Percentiles rank a stretch among this genome's conserved stretches.
Conservation (phyloP, 106 monocot species). For the Acorus gramineus region DNA sequence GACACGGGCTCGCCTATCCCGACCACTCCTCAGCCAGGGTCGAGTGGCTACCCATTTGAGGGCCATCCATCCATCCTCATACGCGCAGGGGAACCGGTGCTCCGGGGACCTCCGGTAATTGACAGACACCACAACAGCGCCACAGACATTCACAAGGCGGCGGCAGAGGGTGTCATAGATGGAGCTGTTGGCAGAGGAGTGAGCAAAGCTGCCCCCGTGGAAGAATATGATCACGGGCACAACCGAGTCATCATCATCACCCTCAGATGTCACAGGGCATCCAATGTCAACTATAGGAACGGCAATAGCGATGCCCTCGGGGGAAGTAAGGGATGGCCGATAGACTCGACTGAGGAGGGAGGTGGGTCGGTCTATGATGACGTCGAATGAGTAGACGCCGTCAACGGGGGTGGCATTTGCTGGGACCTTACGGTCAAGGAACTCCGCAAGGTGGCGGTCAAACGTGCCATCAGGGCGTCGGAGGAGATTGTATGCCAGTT, state of each 20-base stretch:
- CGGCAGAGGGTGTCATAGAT: slow-evolving; percentile 88
- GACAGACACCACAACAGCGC: slow-evolving; percentile 76
- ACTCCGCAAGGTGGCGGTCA: slow-evolving; percentile 82
- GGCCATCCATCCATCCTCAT: neutral
- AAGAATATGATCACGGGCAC: slow-evolving; percentile 90
- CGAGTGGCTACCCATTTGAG: neutral
- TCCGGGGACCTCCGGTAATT: slow-evolving; percentile 83
- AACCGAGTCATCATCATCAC: slow-evolving; percentile 19
- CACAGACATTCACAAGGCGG: slow-evolving; percentile 54
- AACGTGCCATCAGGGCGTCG: slow-evolving; percentile 90
- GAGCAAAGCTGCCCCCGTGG: slow-evolving; percentile 91
- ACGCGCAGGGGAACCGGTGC: slow-evolving; percentile 65
- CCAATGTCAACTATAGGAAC: neutral
- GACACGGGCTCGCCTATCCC: slow-evolving; percentile 8
- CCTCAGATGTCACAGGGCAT: neutral
- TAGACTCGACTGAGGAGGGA: slow-evolving; percentile 78
- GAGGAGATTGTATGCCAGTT: slow-evolving; percentile 89
- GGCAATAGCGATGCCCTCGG: no score
- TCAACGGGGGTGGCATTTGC: slow-evolving; percentile 63
- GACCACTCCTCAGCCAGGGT: neutral
- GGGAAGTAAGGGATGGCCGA: slow-evolving; percentile 26
- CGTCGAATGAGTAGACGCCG: slow-evolving; percentile 67
- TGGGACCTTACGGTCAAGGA: slow-evolving; percentile 69
- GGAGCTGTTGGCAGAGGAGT: slow-evolving; percentile 75
- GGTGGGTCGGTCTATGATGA: slow-evolving; percentile 47